These are phyloP conservation scores for Selaginella moellendorffii DNA, from an alignment of 75 land plant genomes.

Conservation along the genomic window DNA sequence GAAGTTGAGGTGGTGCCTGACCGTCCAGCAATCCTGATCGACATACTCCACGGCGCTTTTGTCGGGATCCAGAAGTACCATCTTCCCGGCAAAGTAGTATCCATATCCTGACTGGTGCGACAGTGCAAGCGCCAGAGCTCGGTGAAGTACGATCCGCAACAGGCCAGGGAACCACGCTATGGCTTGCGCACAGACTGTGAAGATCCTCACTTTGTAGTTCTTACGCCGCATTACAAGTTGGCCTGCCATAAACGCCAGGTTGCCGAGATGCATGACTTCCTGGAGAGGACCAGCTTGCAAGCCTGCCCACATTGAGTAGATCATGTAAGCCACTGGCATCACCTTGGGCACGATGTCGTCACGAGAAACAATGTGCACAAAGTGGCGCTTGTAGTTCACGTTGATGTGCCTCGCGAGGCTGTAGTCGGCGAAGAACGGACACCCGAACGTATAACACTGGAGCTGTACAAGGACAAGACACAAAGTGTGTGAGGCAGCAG, in stretches of 20 bases:
- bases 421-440: conserved; percentile 36
- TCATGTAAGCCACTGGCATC: conserved; percentile 26
- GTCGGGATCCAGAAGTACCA: conserved; percentile 27
- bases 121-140: conserved; percentile 26
- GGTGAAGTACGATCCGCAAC: conserved; percentile 23
- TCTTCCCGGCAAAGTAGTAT: conserved; percentile 30
- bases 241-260: conserved; percentile 11
- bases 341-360: conserved; percentile 32
- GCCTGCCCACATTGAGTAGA: conserved; percentile 30
- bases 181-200: conserved; percentile 16
- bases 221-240: conserved; percentile 8
- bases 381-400: conserved; percentile 26
- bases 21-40: conserved; percentile 19
- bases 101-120: conserved; percentile 29
- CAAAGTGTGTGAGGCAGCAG: too few relatives aligned
- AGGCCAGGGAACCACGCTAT: conserved; percentile 20
- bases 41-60: conserved; percentile 17
- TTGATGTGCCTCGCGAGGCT: conserved; percentile 30
- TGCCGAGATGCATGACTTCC: conserved; percentile 19
- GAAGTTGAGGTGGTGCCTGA: conserved; percentile 18
- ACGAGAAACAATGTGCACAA: conserved; percentile 30
- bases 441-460: conserved; percentile 37
- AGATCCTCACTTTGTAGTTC: conserved; percentile 6
- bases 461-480: conserved; percentile 11
- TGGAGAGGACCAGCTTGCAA: conserved; percentile 25